Evolutionary conservation across 78 protist genomes (phyloP), one percentile per base, ranked within the genome.

Genomic region (Corallochytrium limacisporum): DNA sequence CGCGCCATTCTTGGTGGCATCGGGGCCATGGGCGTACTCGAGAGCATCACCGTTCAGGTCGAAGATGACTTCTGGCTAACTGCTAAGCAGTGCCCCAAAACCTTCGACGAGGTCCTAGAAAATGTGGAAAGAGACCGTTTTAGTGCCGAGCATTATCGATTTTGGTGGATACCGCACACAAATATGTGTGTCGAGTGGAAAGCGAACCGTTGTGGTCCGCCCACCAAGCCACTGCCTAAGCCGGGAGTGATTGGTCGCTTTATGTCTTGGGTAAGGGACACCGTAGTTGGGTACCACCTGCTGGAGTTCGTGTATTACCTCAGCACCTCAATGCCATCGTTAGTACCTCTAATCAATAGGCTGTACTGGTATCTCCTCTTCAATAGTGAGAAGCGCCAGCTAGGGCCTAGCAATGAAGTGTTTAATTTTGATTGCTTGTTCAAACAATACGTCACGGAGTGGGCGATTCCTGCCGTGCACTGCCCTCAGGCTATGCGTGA

Each of bases 341-440:
- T 56, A 3, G 63, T 33, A 9, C 43, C 63, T 5, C 6, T 5
- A 5, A 35, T 56, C 43, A 35, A 56, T 24, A 10, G 9, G 46
- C 10, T 13, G 46, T 36, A 9, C 28, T 6, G 20, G 16, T 3
- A 35, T 20, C 20, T 38, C 33, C 42, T 32, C 35, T 56, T 32
- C 2, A 4, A 43, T 33, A 20, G 43, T 43, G 4, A 15, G 13
- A 4, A 2, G 31, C 16, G 6, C 32, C 43, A 4, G n/a, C 12
- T 40, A 9, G 65, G 40, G 24, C 36, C 3, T 28, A 8, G 37
- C 12, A 9, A 6, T 32, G 18, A 20, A 10, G 3, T 59, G 10
- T 59, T 59, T 48, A 59, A 59, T 35, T 38, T 59, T 5, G 65
- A 59, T 20, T 36, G 46, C 18, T 35, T 59, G 33, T 59, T 59